Evolutionary conservation across 1,284 basidiomycete species (phyloP).

Genomic region (Moesziomyces sp.): DNA sequence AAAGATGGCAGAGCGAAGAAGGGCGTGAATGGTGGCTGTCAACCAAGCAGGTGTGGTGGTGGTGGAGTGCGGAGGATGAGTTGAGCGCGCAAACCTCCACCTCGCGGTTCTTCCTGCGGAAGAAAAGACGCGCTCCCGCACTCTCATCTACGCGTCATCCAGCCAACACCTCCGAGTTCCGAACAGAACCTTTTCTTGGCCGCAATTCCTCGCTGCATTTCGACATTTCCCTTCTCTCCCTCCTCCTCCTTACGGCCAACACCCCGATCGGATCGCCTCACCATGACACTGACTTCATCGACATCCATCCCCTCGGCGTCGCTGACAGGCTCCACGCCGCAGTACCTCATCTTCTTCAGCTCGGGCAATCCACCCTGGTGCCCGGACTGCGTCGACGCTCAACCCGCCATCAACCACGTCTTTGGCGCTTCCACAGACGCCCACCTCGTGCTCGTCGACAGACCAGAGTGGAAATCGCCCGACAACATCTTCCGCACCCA

Average conservation of each 20-base stretch:
- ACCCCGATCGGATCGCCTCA: background rate
- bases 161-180: too few relatives aligned
- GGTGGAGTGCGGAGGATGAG: too few relatives aligned
- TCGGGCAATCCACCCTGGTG: conserved; percentile 54
- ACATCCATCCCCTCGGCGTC: conserved; percentile 10
- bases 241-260: background rate
- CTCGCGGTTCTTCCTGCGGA: too few relatives aligned
- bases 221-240: too few relatives aligned
- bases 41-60: too few relatives aligned
- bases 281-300: conserved; percentile 32
- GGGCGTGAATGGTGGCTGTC: too few relatives aligned
- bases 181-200: too few relatives aligned
- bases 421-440: conserved; percentile 32
- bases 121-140: too few relatives aligned
- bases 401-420: conserved; percentile 35
- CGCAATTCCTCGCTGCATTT: too few relatives aligned
- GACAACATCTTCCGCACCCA: conserved; percentile 40
- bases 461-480: conserved; percentile 43
- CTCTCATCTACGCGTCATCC: too few relatives aligned
- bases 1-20: too few relatives aligned
- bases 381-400: conserved; percentile 53
- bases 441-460: conserved; percentile 44
- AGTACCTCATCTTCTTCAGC: conserved; percentile 54
- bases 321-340: conserved; percentile 1
- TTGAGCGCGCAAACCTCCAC: too few relatives aligned